A percentile compares a stretch with the other conserved stretches of the same genome.
phyloP scores from a whole-genome alignment of 257 asterid genomes.

The Datura wrightii region DNA sequence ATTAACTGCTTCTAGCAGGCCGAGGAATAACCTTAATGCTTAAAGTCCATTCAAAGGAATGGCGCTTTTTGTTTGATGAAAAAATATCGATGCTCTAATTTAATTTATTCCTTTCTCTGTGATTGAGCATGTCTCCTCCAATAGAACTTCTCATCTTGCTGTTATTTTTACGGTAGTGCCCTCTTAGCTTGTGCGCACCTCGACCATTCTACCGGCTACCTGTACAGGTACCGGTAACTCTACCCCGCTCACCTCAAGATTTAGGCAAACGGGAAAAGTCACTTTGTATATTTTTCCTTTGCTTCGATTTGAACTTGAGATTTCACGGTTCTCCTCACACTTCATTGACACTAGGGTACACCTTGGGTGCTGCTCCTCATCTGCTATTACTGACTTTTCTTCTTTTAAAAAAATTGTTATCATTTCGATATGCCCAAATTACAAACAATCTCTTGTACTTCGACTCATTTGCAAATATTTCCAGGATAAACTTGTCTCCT shows the following conservation, averaged over 20 bases:
- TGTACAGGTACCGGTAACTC: neutral
- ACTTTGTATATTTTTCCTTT: neutral
- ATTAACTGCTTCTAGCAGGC: neutral
- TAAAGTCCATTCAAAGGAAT: neutral
- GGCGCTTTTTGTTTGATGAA: neutral
- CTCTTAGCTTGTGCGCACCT: neutral
- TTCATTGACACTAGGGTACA: neutral
- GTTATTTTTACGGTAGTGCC: neutral
- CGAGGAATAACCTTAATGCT: neutral
- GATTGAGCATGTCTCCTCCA: conserved; percentile 16
- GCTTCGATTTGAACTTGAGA: neutral
- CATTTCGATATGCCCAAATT: neutral
- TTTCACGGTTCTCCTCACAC: neutral
- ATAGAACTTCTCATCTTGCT: conserved; percentile 3
- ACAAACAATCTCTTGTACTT: neutral
- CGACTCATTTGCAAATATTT: neutral
- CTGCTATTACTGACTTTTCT: neutral
- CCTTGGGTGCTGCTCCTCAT: neutral
- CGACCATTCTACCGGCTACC: neutral
- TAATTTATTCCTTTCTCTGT: neutral
- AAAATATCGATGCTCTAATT: neutral
- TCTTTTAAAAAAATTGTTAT: neutral
- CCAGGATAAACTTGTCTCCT: neutral
- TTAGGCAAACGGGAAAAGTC: neutral
- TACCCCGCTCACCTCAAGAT: neutral